phyloP scores from a whole-genome alignment of 1,284 basidiomycete species.

The Rhodotorula sp. region DNA sequence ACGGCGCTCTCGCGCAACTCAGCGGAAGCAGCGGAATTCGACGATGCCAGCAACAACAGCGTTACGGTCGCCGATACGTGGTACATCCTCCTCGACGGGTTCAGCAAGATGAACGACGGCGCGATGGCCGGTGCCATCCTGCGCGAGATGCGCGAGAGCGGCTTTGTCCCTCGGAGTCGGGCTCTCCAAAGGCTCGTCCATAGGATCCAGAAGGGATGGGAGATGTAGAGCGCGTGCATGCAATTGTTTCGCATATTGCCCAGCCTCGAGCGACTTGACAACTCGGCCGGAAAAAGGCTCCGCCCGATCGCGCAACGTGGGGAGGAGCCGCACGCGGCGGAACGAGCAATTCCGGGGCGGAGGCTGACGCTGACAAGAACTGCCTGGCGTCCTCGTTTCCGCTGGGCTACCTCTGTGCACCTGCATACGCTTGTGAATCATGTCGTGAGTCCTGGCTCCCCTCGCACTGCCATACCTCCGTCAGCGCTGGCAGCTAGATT shows the following conservation, averaged over 20 bases:
- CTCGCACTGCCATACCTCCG: too few species aligned
- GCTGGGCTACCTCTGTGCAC: too few species aligned
- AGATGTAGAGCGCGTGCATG: neutral
- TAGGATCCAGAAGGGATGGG: neutral
- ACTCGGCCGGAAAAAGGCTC: too few species aligned
- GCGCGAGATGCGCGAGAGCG: constrained; percentile 28
- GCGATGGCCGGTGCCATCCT: constrained; percentile 15
- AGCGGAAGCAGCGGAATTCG: neutral
- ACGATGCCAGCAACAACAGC: neutral
- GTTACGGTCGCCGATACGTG: constrained; percentile 28
- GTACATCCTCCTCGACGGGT: constrained; percentile 29
- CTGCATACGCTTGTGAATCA: too few species aligned
- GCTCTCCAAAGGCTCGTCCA: constrained; percentile 18
- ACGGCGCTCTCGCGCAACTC: neutral
- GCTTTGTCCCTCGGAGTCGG: constrained; percentile 24
- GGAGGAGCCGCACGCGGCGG: too few species aligned
- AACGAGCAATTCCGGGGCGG: too few species aligned
- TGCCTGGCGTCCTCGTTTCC: too few species aligned
- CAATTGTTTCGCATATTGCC: neutral
- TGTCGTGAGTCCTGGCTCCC: too few species aligned
- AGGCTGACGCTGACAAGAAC: too few species aligned
- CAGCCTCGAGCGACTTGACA: too few species aligned
- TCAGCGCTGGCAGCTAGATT: too few species aligned
- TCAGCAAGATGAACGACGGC: constrained; percentile 27
- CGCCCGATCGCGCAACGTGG: too few species aligned